Conservation (phyloP, 176 grass and related monocot species). For the Pontederia paniculata region DNA sequence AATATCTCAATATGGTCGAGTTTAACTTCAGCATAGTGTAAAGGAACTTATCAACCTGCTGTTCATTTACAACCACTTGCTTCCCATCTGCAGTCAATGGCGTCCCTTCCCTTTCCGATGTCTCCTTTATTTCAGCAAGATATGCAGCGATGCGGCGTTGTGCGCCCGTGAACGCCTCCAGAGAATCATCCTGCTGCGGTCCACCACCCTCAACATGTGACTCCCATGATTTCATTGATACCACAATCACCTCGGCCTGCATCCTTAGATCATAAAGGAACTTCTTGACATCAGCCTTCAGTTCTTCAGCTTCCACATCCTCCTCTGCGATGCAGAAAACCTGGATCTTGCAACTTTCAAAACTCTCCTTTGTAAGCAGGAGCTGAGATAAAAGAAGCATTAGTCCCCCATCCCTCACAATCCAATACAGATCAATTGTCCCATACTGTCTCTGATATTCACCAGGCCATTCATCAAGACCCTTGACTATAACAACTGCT, state of each 20-base stretch:
- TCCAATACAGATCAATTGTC: conserved; percentile 97
- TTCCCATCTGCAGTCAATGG: conserved; percentile 60
- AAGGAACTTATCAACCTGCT: conserved; percentile 89
- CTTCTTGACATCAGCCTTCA: conserved; percentile 92
- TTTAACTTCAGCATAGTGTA: conserved; percentile 91
- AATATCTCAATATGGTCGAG: conserved; percentile 86
- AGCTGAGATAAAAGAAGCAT: conserved; percentile 97
- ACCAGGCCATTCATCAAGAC: conserved; percentile 96
- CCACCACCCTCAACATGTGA: conserved; percentile 32
- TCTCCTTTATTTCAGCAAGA: conserved; percentile 76
- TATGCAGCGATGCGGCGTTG: conserved; percentile 58
- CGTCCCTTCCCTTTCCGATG: conserved; percentile 39
- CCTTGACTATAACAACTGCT: conserved; percentile 92
- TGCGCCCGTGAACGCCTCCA: conserved; percentile 71
- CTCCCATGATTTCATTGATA: conserved; percentile 87
- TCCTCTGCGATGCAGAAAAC: conserved; percentile 97
- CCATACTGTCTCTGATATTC: conserved; percentile 88
- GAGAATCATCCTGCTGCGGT: conserved; percentile 67
- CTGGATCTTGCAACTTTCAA: conserved; percentile 96
- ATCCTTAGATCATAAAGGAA: conserved; percentile 95
- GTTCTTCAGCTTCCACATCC: conserved; percentile 83
- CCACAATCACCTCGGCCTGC: conserved; percentile 91
- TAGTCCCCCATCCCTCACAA: conserved; percentile 87
- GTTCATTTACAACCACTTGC: conserved; percentile 65
- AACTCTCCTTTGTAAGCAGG: conserved; percentile 83